A percentile compares a stretch with the other conserved stretches of the same genome.
These are phyloP conservation scores for Eutrema salsugineum DNA, from an alignment of 441 rosid genomes.

Conservation along the genomic window DNA sequence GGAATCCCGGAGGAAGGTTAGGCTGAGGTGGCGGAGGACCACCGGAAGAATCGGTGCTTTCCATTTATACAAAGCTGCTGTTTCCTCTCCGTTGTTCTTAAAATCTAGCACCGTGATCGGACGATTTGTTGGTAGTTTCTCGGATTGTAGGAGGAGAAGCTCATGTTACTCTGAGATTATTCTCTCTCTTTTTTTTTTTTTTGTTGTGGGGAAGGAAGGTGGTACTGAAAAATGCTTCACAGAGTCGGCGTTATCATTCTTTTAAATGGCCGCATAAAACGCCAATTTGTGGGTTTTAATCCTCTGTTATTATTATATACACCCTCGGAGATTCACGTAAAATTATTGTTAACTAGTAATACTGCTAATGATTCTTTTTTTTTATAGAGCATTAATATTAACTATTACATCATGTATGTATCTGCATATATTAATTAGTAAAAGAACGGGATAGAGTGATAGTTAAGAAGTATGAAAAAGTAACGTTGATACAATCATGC, in stretches of 20 bases:
- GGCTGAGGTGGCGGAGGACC: constrained; percentile 65
- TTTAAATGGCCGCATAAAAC: constrained; percentile 38
- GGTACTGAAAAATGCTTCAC: constrained; percentile 28
- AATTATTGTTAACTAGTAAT: background rate
- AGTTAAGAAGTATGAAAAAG: background rate
- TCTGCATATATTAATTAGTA: background rate
- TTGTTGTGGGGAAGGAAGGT: constrained; percentile 7
- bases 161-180: constrained; percentile 3
- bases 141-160: background rate
- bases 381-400: no score
- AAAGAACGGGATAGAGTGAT: no score
- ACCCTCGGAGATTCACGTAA: constrained; percentile 1
- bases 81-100: background rate
- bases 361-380: no score
- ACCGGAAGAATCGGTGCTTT: constrained; percentile 65
- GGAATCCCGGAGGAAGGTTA: constrained; percentile 78
- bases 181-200: background rate
- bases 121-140: background rate
- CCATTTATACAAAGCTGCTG: constrained; percentile 53
- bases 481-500: background rate
- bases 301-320: constrained; percentile 10
- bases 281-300: constrained; percentile 20
- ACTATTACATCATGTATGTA: background rate
- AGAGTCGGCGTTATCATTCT: constrained; percentile 40
- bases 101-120: constrained; percentile 7